These are phyloP conservation scores for Gloeostereum incarnatum DNA, from an alignment of 768 basidiomycete species.

Conservation along the genomic window DNA sequence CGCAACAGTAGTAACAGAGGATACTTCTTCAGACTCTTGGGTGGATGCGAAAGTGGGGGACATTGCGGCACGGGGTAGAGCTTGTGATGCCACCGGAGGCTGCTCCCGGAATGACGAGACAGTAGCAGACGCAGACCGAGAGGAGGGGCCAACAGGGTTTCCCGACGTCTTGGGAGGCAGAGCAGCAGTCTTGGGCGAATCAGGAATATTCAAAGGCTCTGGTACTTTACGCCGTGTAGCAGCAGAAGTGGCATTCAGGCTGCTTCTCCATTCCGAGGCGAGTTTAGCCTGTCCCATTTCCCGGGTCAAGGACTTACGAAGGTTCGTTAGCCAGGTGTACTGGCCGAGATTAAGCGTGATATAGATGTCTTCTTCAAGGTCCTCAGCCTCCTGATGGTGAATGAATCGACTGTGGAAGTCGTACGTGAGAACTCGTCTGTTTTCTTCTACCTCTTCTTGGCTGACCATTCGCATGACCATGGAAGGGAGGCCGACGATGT, in stretches of 20 bases:
- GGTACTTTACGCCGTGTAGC: slow-evolving; percentile 27
- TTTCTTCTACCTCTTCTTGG: slow-evolving; percentile 41
- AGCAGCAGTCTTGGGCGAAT: slow-evolving; percentile 21
- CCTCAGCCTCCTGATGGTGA: slow-evolving; percentile 38
- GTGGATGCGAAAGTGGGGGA: neutral
- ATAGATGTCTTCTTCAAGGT: slow-evolving; percentile 63
- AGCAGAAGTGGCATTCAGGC: slow-evolving; percentile 19
- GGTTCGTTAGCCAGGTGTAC: slow-evolving; percentile 72
- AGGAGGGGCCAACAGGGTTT: slow-evolving; percentile 1
- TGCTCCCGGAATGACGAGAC: neutral
- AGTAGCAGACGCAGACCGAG: neutral
- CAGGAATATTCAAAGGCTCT: slow-evolving; percentile 22
- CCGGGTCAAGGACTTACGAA: slow-evolving; percentile 65
- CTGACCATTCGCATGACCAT: slow-evolving; percentile 80
- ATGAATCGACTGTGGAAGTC: slow-evolving; percentile 68
- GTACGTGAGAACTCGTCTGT: slow-evolving; percentile 39
- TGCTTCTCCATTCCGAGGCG: slow-evolving; percentile 43
- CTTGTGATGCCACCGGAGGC: neutral
- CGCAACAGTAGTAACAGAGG: neutral
- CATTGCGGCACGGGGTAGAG: neutral
- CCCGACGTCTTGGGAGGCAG: slow-evolving; percentile 9
- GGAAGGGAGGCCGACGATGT: slow-evolving; percentile 70
- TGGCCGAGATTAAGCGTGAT: slow-evolving; percentile 78
- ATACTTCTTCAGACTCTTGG: neutral
- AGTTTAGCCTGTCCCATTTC: slow-evolving; percentile 72